Evolutionary conservation across 1,284 basidiomycete species (phyloP).

Genomic region (Rhizoctonia solani): DNA sequence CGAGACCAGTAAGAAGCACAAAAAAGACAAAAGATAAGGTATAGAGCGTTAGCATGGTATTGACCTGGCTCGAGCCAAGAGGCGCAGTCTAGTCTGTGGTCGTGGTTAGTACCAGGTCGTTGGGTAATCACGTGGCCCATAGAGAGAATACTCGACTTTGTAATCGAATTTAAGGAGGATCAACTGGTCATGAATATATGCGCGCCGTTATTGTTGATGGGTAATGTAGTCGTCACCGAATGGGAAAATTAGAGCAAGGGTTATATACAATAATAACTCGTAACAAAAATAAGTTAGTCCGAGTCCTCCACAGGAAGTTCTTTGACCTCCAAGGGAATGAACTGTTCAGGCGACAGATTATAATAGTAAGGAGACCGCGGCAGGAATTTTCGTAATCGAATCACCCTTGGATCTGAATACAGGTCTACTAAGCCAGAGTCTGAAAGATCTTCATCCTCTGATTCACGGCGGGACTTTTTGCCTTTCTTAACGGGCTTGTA

Average conservation of each 20-base stretch:
- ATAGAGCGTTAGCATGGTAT: slow-evolving; percentile 11
- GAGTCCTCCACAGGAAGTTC: background rate
- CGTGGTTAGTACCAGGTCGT: too few relatives aligned
- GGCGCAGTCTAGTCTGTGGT: too few relatives aligned
- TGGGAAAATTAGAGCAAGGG: too few relatives aligned
- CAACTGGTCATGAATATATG: too few relatives aligned
- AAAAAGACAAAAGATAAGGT: slow-evolving; percentile 37
- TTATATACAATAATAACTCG: too few relatives aligned
- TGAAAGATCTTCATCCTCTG: background rate
- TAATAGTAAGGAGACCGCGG: background rate
- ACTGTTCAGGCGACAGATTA: background rate
- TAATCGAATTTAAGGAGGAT: too few relatives aligned
- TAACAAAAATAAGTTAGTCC: background rate
- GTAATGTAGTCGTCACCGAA: too few relatives aligned
- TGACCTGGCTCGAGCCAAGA: background rate
- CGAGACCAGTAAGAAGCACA: slow-evolving; percentile 35
- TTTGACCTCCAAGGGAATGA: background rate
- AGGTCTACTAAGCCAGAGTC: background rate
- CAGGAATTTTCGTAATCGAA: slow-evolving; percentile 1
- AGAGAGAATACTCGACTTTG: too few relatives aligned
- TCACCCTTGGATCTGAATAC: background rate
- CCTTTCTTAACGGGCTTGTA: background rate
- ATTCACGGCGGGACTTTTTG: background rate
- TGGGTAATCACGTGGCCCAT: too few relatives aligned
- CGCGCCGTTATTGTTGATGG: too few relatives aligned